Conservation (phyloP, 345 rosid species). For the Eucalyptus tenuipes region DNA sequence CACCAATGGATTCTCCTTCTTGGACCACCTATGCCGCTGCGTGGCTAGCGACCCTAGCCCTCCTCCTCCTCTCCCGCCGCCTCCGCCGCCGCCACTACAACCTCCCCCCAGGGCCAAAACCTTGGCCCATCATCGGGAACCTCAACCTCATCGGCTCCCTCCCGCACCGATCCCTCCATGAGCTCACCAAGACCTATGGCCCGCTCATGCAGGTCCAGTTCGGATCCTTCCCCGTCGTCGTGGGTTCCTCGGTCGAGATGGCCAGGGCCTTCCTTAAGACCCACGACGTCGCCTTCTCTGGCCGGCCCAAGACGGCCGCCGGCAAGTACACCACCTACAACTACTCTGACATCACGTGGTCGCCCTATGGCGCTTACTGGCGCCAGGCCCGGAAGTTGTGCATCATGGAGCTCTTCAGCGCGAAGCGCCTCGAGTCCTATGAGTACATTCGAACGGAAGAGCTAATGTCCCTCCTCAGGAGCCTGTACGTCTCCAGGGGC, state of each 20-base stretch:
- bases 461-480: constrained; percentile 5
- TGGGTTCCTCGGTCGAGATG: constrained; percentile 43
- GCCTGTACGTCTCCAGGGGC: constrained; percentile 2
- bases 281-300: constrained; percentile 28
- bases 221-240: constrained; percentile 39
- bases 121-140: constrained; percentile 66
- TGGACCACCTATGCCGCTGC: constrained; percentile 4
- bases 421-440: constrained; percentile 41
- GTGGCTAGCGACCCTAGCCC: constrained; percentile 18
- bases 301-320: constrained; percentile 37
- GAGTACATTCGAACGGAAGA: constrained; percentile 53
- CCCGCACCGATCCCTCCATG: constrained; percentile 52
- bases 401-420: constrained; percentile 45
- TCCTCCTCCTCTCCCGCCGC: constrained; percentile 17
- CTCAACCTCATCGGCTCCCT: constrained; percentile 50
- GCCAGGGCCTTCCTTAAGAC: constrained; percentile 44
- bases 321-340: constrained; percentile 63
- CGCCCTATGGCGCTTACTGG: constrained; percentile 59
- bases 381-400: constrained; percentile 62
- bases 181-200: constrained; percentile 43
- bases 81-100: constrained; percentile 24
- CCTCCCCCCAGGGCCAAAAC: constrained; percentile 49
- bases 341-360: constrained; percentile 50
- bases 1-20: background rate
- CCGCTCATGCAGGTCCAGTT: constrained; percentile 46